phyloP scores from a whole-genome alignment of 2,329 filamentous ascomycete species.

The Aspergillus sp. region DNA sequence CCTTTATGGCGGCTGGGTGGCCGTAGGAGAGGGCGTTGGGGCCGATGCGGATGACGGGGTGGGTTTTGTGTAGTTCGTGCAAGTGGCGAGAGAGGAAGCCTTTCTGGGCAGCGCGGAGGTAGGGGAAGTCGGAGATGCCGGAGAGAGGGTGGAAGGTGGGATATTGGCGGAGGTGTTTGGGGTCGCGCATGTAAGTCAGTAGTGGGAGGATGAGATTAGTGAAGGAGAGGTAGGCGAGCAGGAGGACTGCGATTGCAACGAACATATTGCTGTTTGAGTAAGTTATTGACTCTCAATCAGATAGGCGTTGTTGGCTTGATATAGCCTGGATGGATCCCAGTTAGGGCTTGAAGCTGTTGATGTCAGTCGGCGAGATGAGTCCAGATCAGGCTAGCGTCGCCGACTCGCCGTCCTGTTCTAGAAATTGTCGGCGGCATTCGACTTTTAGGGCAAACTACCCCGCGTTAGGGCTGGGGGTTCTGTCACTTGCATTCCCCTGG shows the following conservation, averaged over 20 bases:
- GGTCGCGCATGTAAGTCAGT: background rate
- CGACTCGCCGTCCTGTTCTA: background rate
- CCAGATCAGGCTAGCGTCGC: background rate
- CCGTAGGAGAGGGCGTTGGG: slow-evolving; percentile 48
- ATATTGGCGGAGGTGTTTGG: background rate
- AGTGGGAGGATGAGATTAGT: background rate
- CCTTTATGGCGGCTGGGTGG: slow-evolving; percentile 46
- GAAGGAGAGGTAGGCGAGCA: background rate
- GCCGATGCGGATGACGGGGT: slow-evolving; percentile 39
- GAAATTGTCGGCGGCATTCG: background rate
- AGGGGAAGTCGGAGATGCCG: background rate
- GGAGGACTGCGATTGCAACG: background rate
- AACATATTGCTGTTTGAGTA: background rate
- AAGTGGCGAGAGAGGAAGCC: background rate
- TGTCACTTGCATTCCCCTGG: no score
- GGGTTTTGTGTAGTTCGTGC: background rate
- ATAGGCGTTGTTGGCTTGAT: background rate
- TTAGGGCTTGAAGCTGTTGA: background rate
- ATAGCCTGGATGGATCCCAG: background rate
- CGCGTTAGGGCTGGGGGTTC: background rate
- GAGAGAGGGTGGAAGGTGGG: background rate
- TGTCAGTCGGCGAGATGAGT: background rate
- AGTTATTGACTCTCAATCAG: background rate
- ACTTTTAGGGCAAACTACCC: background rate
- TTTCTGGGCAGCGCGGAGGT: background rate